A percentile compares a stretch with the other conserved stretches of the same genome.
phyloP scores from a whole-genome alignment of 805 yeast genomes.

The Cyberlindnera samutprakarnensis region DNA sequence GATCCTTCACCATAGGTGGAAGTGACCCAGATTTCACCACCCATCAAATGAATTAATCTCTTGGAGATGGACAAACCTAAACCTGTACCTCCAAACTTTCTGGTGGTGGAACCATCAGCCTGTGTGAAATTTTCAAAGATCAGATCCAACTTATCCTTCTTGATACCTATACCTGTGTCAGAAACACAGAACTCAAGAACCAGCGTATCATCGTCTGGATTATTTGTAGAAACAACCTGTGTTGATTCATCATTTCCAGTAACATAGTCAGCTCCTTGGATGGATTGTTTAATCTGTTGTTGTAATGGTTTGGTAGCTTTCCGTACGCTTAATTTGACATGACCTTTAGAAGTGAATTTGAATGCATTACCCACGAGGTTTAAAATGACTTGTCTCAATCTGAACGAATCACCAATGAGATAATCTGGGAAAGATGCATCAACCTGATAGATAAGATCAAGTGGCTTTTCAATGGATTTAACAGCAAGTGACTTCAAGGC shows the following conservation, averaged over 20 bases:
- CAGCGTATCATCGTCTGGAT: conserved; percentile 27
- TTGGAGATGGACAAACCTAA: conserved; percentile 83
- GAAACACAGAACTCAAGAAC: conserved; percentile 76
- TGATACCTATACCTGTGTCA: conserved; percentile 89
- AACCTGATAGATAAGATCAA: conserved; percentile 72
- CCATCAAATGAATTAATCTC: conserved; percentile 83
- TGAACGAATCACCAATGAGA: conserved; percentile 81
- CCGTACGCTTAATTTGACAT: conserved; percentile 68
- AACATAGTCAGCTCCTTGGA: conserved; percentile 22
- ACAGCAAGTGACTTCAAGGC: conserved; percentile 86
- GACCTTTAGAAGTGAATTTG: conserved; percentile 78
- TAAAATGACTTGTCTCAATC: conserved; percentile 79
- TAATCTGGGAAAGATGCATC: conserved; percentile 85
- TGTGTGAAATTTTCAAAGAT: conserved; percentile 89
- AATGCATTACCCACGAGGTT: conserved; percentile 87
- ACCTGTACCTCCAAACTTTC: conserved; percentile 92
- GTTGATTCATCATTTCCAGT: conserved; percentile 20
- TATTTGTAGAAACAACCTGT: conserved; percentile 33
- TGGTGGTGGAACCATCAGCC: conserved; percentile 89
- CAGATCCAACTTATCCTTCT: conserved; percentile 73
- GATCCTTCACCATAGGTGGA: conserved; percentile 81
- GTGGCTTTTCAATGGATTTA: conserved; percentile 79
- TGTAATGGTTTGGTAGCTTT: conserved; percentile 32
- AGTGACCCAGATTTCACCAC: conserved; percentile 90
- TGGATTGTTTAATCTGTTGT: conserved; percentile 17